Base-by-base conservation (phyloP, 2,329 filamentous ascomycete genomes). In the Cladophialophora bantiana region DNA sequence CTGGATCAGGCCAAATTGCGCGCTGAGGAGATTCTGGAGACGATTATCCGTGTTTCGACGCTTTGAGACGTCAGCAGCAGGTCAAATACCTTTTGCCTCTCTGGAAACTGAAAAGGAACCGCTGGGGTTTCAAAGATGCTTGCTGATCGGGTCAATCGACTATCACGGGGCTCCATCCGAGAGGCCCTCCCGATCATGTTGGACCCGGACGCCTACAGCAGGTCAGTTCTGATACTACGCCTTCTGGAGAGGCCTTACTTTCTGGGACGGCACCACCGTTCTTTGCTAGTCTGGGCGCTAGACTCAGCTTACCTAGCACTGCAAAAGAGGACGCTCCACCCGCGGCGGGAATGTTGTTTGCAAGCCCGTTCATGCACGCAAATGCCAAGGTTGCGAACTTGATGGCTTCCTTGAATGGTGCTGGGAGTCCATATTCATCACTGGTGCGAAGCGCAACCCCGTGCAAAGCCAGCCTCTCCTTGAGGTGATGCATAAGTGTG, bases 311-410 rank as follows among this genome's bases (percentile, higher is more conserved):
- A 3, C 74, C 75, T 35, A 76, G 66, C 5, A 75, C 65, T 7
- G 74, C 75, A 65, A 70, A 76, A 12, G 63, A 70, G 6, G 62
- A 67, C n/a, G 75, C 75, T 9, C 75, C 75, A 4, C 72, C 68
- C 4, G 74, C 73, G 3, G 72, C 72, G 7, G 74, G 75, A 35
- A 75, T 76, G 42, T 76, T 76, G 66, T 76, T 76, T 9, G 75
- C 74, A 6, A 76, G 65, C 10, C 64, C 48, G 31, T 67, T 48
- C 66, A 74, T 75, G 54, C 60, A 69, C 5, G 74, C 70, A 56
- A 74, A 77, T 0, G 71, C 75, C n/a, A 77, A 67, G 1, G 74
- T 75, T 2, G 75, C 73, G 64, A 76, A 76, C 62, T 75, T 76
- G 65, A 75, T 75, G 36, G 74, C 75, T 62, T 77, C 75, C 60